Percentiles rank a stretch among this genome's conserved stretches.
Evolutionary conservation across 208 protist genomes (phyloP).

Genomic region (Trichomonas tenax): DNA sequence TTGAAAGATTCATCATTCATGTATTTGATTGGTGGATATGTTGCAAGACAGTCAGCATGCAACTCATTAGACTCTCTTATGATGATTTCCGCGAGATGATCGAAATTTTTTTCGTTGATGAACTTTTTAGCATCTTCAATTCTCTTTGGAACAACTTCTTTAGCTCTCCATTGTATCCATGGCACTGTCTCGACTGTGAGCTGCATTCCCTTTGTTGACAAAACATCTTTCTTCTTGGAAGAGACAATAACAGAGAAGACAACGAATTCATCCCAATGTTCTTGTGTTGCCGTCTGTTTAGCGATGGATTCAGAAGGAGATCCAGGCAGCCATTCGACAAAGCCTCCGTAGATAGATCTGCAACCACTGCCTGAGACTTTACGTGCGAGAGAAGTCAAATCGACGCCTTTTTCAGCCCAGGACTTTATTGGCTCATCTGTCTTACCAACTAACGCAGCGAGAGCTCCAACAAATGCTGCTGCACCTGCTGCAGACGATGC

Average conservation of each 20-base stretch:
- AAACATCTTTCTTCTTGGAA: constrained; percentile 73
- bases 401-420: not conserved
- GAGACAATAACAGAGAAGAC: constrained; percentile 62
- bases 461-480: not conserved
- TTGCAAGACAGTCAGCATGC: constrained; percentile 85
- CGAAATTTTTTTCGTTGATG: constrained; percentile 72
- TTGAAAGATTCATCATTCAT: constrained; percentile 80
- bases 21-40: constrained; percentile 89
- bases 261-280: constrained; percentile 69
- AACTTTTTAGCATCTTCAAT: constrained; percentile 48
- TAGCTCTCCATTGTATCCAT: constrained; percentile 57
- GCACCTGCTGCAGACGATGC: not conserved
- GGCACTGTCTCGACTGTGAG: constrained; percentile 66
- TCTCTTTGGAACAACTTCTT: constrained; percentile 55
- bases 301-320: constrained; percentile 62
- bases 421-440: not conserved
- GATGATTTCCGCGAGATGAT: constrained; percentile 64
- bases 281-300: constrained; percentile 59
- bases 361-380: constrained; percentile 83
- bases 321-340: constrained; percentile 75
- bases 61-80: constrained; percentile 88
- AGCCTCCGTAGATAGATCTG: constrained; percentile 84
- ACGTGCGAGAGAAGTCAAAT: constrained; percentile 26
- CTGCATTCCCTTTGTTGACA: constrained; percentile 85
- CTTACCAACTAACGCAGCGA: not conserved